phyloP scores from a whole-genome alignment of 106 monocot species.

The Allium fistulosum region DNA sequence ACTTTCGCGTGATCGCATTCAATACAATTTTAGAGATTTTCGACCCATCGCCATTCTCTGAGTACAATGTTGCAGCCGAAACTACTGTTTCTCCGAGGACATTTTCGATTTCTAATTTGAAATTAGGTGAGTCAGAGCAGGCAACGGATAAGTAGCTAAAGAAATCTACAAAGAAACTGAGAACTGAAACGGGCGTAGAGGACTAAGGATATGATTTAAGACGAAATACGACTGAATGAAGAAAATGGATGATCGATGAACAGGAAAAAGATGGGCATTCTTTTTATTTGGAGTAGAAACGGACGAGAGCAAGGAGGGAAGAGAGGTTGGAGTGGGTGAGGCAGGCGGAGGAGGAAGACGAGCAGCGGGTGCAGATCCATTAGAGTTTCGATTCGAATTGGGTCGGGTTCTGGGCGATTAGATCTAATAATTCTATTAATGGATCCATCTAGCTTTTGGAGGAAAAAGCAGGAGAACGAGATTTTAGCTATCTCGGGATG shows the following conservation, averaged over 20 bases:
- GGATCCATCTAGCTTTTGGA: no score
- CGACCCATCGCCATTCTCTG: not conserved
- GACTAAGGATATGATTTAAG: slow-evolving; percentile 45
- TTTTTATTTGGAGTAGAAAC: slow-evolving; percentile 51
- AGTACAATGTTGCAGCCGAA: slow-evolving; percentile 8
- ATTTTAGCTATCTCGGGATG: no score
- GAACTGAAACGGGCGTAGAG: slow-evolving; percentile 22
- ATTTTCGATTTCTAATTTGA: slow-evolving; percentile 24
- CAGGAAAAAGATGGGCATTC: slow-evolving; percentile 24
- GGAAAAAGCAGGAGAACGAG: no score
- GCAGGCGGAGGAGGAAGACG: slow-evolving; percentile 23
- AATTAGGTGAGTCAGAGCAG: slow-evolving; percentile 22
- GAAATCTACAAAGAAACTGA: slow-evolving; percentile 40
- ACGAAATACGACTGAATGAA: slow-evolving; percentile 32
- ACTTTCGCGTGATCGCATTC: slow-evolving; percentile 31
- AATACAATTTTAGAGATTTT: slow-evolving; percentile 46
- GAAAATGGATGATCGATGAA: slow-evolving; percentile 47
- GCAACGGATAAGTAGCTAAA: slow-evolving; percentile 30
- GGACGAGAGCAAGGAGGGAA: slow-evolving; percentile 61
- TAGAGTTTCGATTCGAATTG: slow-evolving; percentile 80
- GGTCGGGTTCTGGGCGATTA: slow-evolving; percentile 59
- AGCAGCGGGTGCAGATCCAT: slow-evolving; percentile 89
- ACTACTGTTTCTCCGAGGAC: slow-evolving; percentile 28
- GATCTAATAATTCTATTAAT: slow-evolving; percentile 86
- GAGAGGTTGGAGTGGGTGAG: slow-evolving; percentile 55